Base-by-base conservation (phyloP, 1,284 basidiomycete species). In the Ustilago tritici region DNA sequence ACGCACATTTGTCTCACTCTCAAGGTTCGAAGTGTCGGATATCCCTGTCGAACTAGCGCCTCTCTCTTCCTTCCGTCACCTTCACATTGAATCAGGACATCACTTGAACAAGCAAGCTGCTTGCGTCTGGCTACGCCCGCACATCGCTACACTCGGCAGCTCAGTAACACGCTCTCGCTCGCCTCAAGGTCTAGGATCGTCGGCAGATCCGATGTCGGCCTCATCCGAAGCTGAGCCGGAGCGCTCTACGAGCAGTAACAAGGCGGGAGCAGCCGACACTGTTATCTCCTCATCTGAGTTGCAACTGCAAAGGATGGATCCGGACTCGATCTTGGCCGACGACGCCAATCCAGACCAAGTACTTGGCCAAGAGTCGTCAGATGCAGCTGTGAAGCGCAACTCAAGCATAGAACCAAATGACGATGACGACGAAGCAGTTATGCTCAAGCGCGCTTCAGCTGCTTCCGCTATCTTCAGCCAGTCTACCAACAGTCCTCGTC, bases 301-400 rank as follows among this genome's bases (percentile, higher is more conserved):
- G 14, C 65, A 73, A 38, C 53, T 82, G 34, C 64, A 62, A 31
- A 62, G 81, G 40, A 62, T 70, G 52, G 72, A 82, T 63, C 81
- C 81, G 2, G 80, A 83, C 31, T 68, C 79, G 14, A 82, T 83
- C 49, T 56, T 83, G 52, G 80, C 80, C 31, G 81, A 83, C 59
- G 81, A 82, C 31, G 81, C 79, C 50, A 71, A 83, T 53, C 75
- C 78, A 19, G 73, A 81, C 41, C 60, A 68, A 47, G 60, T 83
- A 43, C 68, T 83, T 12, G 81, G 81, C 31, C 54, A 60, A 14
- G 81, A 79, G 9, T 81, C 80, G 19, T 65, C 62, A 23, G 78
- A 83, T 55, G 50, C 65, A 40, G 68, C 55, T 23, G 56, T 32
- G 1, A 63, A 56, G 12, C 56, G 60, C 40, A 43, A 23, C 14